Conservation (phyloP, 2,329 filamentous ascomycete genomes). For the Monilinia fructigena region DNA sequence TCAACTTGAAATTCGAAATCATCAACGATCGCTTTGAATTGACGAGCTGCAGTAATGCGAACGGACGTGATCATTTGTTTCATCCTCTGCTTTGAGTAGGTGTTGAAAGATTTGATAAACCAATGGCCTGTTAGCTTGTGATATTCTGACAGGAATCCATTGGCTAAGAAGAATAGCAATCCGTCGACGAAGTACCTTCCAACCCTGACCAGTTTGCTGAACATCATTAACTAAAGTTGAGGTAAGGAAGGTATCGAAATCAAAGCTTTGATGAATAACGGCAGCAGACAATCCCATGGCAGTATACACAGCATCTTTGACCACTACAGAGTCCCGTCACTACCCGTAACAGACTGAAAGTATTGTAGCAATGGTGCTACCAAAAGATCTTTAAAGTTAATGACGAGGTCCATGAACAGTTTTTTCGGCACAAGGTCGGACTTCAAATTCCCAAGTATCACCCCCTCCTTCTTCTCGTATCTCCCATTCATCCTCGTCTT, state of each 20-base stretch:
- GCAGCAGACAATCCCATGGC: slow-evolving; percentile 84
- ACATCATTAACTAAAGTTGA: slow-evolving; percentile 76
- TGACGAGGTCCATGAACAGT: slow-evolving; percentile 86
- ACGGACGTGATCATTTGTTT: slow-evolving; percentile 85
- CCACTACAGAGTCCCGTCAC: slow-evolving; percentile 64
- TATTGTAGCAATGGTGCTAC: slow-evolving; percentile 77
- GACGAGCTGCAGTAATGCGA: slow-evolving; percentile 82
- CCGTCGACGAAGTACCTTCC: slow-evolving; percentile 80
- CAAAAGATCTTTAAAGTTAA: slow-evolving; percentile 81
- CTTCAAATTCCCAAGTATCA: slow-evolving; percentile 87
- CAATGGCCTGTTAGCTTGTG: slow-evolving; percentile 64
- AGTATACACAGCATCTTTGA: slow-evolving; percentile 93
- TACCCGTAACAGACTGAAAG: slow-evolving; percentile 73
- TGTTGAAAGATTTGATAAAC: slow-evolving; percentile 90
- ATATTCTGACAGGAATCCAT: slow-evolving; percentile 80
- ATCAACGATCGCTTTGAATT: slow-evolving; percentile 76
- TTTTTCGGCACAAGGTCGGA: slow-evolving; percentile 93
- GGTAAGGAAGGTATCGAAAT: slow-evolving; percentile 79
- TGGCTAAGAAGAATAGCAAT: slow-evolving; percentile 86
- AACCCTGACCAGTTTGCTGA: slow-evolving; percentile 59
- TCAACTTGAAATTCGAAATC: slow-evolving; percentile 78
- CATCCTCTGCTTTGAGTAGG: slow-evolving; percentile 73
- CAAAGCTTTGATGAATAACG: slow-evolving; percentile 69
- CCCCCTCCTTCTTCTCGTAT: slow-evolving; percentile 80
- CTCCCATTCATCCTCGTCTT: slow-evolving; percentile 95